Percentiles rank a stretch among this genome's conserved stretches.
phyloP scores from a whole-genome alignment of 2,329 filamentous ascomycete genomes.

The Davidsoniella australis region DNA sequence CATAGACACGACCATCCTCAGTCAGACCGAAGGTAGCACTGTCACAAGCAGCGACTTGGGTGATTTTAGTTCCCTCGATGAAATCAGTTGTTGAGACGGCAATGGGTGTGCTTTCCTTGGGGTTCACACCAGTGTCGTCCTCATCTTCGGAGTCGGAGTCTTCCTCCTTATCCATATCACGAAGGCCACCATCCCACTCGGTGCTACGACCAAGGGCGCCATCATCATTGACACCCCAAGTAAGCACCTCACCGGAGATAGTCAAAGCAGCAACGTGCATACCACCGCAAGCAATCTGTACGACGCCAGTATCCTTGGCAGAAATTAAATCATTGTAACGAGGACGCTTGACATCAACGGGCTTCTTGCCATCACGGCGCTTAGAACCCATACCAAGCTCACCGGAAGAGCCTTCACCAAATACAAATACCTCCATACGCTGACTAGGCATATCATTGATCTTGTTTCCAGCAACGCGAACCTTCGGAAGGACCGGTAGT shows the following conservation, averaged over 20 bases:
- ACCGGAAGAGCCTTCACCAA: slow-evolving; percentile 63
- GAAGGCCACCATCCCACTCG: slow-evolving; percentile 44
- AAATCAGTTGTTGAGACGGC: slow-evolving; percentile 42
- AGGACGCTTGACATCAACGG: slow-evolving; percentile 65
- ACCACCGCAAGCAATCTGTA: slow-evolving; percentile 60
- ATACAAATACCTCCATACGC: slow-evolving; percentile 58
- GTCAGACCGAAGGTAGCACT: slow-evolving; percentile 63
- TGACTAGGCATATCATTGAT: slow-evolving; percentile 50
- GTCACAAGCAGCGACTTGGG: slow-evolving; percentile 53
- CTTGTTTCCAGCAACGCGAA: slow-evolving; percentile 39
- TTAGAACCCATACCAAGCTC: slow-evolving; percentile 65
- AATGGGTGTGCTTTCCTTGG: slow-evolving; percentile 51
- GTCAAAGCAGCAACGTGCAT: slow-evolving; percentile 71
- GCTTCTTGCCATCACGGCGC: slow-evolving; percentile 40
- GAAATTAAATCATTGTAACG: slow-evolving; percentile 54
- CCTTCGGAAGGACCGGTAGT: slow-evolving; percentile 2
- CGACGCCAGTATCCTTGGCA: slow-evolving; percentile 50
- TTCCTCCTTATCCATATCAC: slow-evolving; percentile 35
- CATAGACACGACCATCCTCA: slow-evolving; percentile 57
- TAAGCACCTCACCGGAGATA: slow-evolving; percentile 63
- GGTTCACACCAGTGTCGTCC: slow-evolving; percentile 49
- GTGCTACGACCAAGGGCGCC: slow-evolving; percentile 65
- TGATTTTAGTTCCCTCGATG: slow-evolving; percentile 40
- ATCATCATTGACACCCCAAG: slow-evolving; percentile 80
- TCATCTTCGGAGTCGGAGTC: slow-evolving; percentile 41